Percentiles rank a stretch among this genome's conserved stretches.
Conservation (phyloP, 1,284 basidiomycete species). For the Austroboletus novae-zelandiae region DNA sequence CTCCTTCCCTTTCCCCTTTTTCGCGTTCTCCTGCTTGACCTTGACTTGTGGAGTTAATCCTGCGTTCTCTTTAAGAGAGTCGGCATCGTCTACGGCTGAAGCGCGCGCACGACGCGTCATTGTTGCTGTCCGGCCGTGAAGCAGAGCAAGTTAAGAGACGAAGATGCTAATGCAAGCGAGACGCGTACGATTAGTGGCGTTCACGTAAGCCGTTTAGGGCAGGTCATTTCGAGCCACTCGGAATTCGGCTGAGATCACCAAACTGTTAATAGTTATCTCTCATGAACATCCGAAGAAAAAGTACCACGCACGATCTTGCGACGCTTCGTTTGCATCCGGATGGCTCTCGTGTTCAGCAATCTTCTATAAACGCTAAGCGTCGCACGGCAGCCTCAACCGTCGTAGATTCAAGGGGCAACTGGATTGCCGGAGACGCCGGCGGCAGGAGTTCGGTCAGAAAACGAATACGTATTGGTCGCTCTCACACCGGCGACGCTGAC, state of each 20-base stretch:
- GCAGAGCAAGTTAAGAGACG: neutral
- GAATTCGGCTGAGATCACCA: too few relatives aligned
- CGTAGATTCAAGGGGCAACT: constrained; percentile 32
- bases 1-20: constrained; percentile 34
- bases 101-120: constrained; percentile 31
- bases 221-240: constrained; percentile 16
- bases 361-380: constrained; percentile 30
- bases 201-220: constrained; percentile 16
- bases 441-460: constrained; percentile 38
- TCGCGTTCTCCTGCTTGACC: constrained; percentile 28
- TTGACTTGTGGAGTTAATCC: constrained; percentile 5
- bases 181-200: constrained; percentile 15
- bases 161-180: neutral
- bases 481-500: constrained; percentile 20
- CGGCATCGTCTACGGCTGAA: constrained; percentile 1
- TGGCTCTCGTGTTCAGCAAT: constrained; percentile 53
- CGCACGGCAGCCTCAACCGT: constrained; percentile 31
- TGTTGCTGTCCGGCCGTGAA: neutral
- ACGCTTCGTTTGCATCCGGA: constrained; percentile 59
- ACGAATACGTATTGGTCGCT: constrained; percentile 20
- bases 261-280: too few relatives aligned
- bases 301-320: constrained; percentile 58
- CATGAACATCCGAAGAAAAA: constrained; percentile 45
- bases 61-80: constrained; percentile 17
- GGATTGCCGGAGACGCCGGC: constrained; percentile 37